Percentiles rank a stretch among this genome's conserved stretches.
Conservation (phyloP, 2,329 filamentous ascomycete species). For the Neobulgaria alba region DNA sequence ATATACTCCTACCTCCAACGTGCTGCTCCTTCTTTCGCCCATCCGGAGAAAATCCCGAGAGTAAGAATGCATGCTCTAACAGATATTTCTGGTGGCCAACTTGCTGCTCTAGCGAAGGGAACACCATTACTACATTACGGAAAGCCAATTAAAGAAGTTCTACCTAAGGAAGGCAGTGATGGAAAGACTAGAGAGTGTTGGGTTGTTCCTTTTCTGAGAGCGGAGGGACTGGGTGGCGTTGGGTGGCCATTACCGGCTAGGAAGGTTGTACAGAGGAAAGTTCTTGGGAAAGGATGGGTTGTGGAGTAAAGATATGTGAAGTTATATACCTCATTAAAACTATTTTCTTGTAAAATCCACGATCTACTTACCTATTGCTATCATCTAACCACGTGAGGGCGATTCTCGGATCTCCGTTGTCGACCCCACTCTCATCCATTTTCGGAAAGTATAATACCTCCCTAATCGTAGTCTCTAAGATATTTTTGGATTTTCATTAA, state of each 20-base stretch:
- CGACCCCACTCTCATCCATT: too few species aligned
- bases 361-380: too few species aligned
- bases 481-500: too few species aligned
- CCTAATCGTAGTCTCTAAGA: too few species aligned
- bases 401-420: too few species aligned
- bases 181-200: constrained; percentile 62
- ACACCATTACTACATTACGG: constrained; percentile 78
- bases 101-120: constrained; percentile 71
- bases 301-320: constrained; percentile 19
- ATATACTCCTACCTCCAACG: constrained; percentile 82
- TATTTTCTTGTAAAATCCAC: too few species aligned
- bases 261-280: constrained; percentile 73
- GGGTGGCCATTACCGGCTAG: constrained; percentile 83
- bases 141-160: constrained; percentile 83
- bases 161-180: constrained; percentile 37
- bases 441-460: too few species aligned
- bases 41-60: constrained; percentile 50
- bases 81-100: constrained; percentile 64
- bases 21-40: constrained; percentile 41
- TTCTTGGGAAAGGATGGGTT: constrained; percentile 65
- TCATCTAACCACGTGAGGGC: too few species aligned
- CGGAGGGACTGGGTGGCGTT: constrained; percentile 55
- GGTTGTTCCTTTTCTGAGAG: constrained; percentile 69
- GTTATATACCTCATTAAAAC: not conserved
- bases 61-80: constrained; percentile 86